These are phyloP conservation scores for Stropharia rugosoannulata DNA, from an alignment of 768 basidiomycete genomes.

Conservation along the genomic window DNA sequence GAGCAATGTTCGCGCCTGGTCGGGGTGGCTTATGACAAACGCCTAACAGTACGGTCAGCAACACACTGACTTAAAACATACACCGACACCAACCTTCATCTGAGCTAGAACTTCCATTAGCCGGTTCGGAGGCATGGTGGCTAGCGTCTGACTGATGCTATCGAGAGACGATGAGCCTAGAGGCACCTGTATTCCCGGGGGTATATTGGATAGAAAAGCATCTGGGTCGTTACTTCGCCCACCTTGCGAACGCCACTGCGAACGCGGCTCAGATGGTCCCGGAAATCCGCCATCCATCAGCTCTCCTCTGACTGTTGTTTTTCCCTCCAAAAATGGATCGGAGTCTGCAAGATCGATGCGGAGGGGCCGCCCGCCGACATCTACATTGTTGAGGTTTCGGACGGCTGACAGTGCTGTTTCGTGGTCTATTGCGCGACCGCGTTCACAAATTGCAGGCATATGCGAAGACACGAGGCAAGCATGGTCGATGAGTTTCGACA, in stretches of 20 bases:
- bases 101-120: constrained; percentile 94
- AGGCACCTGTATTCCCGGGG: constrained; percentile 73
- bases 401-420: constrained; percentile 96
- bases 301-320: constrained; percentile 85
- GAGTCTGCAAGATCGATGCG: constrained; percentile 95
- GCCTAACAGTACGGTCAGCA: constrained; percentile 50
- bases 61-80: constrained; percentile 1
- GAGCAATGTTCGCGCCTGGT: constrained; percentile 81
- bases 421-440: constrained; percentile 59
- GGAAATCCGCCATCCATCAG: constrained; percentile 67
- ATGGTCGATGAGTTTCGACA: neutral
- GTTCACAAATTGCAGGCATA: neutral
- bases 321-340: constrained; percentile 88
- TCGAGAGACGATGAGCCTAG: constrained; percentile 75
- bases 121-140: constrained; percentile 78
- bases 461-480: neutral
- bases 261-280: constrained; percentile 51
- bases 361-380: constrained; percentile 89
- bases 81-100: constrained; percentile 77
- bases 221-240: constrained; percentile 41
- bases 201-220: constrained; percentile 65
- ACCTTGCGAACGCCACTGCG: constrained; percentile 55
- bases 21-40: constrained; percentile 88
- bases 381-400: constrained; percentile 90
- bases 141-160: constrained; percentile 82